Evolutionary conservation across 2,329 filamentous ascomycete genomes (phyloP).

Genomic region (Verticillium zaregamsianum): DNA sequence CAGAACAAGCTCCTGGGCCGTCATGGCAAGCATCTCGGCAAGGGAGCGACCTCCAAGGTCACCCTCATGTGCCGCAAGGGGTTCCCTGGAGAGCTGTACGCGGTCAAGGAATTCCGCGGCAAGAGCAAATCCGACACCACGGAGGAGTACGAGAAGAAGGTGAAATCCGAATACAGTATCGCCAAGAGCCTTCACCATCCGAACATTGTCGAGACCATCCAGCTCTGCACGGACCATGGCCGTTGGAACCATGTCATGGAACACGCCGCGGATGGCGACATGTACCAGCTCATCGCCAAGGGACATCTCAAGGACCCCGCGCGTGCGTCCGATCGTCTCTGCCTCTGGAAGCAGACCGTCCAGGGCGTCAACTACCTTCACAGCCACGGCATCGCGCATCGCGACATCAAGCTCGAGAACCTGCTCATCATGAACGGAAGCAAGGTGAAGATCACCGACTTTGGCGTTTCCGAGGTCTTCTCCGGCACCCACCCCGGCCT

Average conservation of each 20-base stretch:
- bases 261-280: slow-evolving; percentile 77
- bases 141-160: slow-evolving; percentile 79
- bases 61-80: slow-evolving; percentile 74
- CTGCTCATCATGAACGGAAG: slow-evolving; percentile 74
- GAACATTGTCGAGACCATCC: slow-evolving; percentile 78
- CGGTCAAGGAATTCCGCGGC: slow-evolving; percentile 82
- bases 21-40: slow-evolving; percentile 71
- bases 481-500: slow-evolving; percentile 76
- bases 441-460: slow-evolving; percentile 86
- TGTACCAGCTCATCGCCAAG: slow-evolving; percentile 71
- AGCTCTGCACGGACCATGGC: slow-evolving; percentile 68
- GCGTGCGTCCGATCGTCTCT: slow-evolving; percentile 66
- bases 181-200: slow-evolving; percentile 81
- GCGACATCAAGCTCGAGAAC: slow-evolving; percentile 89
- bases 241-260: slow-evolving; percentile 94
- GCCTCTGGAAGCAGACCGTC: slow-evolving; percentile 85
- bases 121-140: slow-evolving; percentile 65
- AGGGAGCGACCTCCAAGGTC: slow-evolving; percentile 79
- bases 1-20: slow-evolving; percentile 67
- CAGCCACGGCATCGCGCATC: slow-evolving; percentile 78
- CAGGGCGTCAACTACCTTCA: slow-evolving; percentile 82
- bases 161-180: slow-evolving; percentile 87
- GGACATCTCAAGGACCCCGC: slow-evolving; percentile 62
- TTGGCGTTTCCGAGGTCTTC: slow-evolving; percentile 86
- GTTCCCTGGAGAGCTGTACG: slow-evolving; percentile 62